phyloP scores from a whole-genome alignment of 176 grass and related monocot species.

The Eleusine coracana region DNA sequence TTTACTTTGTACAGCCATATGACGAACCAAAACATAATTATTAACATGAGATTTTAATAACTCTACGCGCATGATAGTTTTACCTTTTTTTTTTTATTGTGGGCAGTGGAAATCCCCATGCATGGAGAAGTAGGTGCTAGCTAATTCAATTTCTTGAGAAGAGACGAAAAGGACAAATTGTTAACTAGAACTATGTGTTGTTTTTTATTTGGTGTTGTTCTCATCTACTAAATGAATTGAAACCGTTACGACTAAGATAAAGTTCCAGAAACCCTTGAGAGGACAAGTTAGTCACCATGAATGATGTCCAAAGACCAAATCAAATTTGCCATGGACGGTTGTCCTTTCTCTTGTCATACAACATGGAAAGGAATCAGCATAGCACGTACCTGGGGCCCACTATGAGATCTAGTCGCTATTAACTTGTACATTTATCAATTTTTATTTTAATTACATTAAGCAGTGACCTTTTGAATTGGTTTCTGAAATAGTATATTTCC shows the following conservation, averaged over 20 bases:
- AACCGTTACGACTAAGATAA: neutral
- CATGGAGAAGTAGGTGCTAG: neutral
- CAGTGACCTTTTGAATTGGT: neutral
- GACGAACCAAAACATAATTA: neutral
- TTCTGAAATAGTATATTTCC: neutral
- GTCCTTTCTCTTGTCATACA: conserved; percentile 38
- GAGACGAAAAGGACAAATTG: neutral
- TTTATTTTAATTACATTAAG: neutral
- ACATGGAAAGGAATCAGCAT: conserved; percentile 5
- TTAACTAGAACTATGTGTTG: conserved; percentile 7
- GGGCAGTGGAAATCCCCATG: neutral
- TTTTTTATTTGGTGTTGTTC: conserved; percentile 1
- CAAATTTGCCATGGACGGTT: conserved; percentile 19
- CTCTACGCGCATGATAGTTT: neutral
- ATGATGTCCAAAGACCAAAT: conserved; percentile 40
- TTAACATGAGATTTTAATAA: neutral
- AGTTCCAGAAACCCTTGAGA: neutral
- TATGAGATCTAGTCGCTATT: conserved; percentile 6
- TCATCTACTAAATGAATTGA: neutral
- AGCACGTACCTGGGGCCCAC: conserved; percentile 23
- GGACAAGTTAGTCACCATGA: conserved; percentile 30
- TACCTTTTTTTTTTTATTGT: neutral
- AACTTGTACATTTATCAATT: neutral
- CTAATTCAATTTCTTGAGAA: neutral
- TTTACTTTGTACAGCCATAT: neutral